Percentiles rank a stretch among this genome's conserved stretches.
Conservation (phyloP, 2,329 filamentous ascomycete species). For the Epicoccum nigrum region DNA sequence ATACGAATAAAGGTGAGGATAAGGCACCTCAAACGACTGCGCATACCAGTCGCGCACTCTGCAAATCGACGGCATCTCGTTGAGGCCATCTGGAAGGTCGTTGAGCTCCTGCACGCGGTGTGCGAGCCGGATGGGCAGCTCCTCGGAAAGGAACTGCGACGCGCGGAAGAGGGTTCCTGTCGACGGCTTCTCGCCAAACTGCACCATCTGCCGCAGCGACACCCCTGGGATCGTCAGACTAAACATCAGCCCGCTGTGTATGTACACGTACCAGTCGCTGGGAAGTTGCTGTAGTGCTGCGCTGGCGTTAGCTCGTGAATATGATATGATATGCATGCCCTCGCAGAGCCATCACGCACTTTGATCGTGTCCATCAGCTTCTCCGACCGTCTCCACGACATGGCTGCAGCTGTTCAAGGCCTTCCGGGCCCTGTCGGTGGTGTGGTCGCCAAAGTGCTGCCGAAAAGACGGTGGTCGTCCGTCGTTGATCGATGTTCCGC, state of each 20-base stretch:
- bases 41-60: conserved; percentile 98
- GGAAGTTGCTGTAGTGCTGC: conserved; percentile 89
- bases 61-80: conserved; percentile 96
- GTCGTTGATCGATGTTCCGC: conserved; percentile 8
- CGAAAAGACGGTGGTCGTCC: background rate
- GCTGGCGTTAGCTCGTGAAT: conserved; percentile 30
- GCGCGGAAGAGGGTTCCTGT: conserved; percentile 92
- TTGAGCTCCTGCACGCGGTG: conserved; percentile 95
- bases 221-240: conserved; percentile 41
- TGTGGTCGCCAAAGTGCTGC: conserved; percentile 41
- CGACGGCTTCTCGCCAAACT: conserved; percentile 94
- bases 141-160: conserved; percentile 97
- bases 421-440: conserved; percentile 39
- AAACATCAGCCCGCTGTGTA: conserved; percentile 59
- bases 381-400: conserved; percentile 94
- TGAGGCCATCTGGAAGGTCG: conserved; percentile 91
- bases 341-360: conserved; percentile 33
- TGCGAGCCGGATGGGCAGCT: conserved; percentile 93
- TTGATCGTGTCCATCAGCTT: conserved; percentile 95
- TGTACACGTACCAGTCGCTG: conserved; percentile 90
- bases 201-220: conserved; percentile 97
- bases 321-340: no score
- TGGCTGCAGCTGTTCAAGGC: conserved; percentile 57
- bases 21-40: conserved; percentile 99
- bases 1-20: no score